Evolutionary conservation across 768 basidiomycete genomes (phyloP).

Genomic region (Podaxis sp.): DNA sequence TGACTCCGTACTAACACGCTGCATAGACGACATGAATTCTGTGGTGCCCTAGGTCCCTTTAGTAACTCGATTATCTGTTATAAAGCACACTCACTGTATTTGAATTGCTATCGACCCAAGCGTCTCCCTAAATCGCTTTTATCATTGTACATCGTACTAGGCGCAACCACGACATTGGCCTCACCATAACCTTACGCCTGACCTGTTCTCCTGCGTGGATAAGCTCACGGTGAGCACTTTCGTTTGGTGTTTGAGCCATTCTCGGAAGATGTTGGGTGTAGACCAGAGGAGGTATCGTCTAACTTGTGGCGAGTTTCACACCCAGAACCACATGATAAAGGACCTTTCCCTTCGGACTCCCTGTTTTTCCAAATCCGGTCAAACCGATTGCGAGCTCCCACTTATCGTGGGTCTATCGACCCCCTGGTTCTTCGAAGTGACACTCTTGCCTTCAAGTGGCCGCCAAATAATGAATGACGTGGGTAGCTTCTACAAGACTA

Average conservation of each 20-base stretch:
- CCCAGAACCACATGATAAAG: background rate
- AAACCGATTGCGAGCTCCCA: too few species aligned
- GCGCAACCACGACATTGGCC: background rate
- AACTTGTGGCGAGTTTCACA: background rate
- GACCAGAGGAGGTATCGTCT: background rate
- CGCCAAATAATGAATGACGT: too few species aligned
- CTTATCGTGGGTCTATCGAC: too few species aligned
- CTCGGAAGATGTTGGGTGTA: background rate
- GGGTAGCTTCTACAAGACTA: too few species aligned
- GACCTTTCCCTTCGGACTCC: too few species aligned
- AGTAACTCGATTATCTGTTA: background rate
- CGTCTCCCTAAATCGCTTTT: constrained; percentile 34
- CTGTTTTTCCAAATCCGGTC: too few species aligned
- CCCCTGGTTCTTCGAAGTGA: too few species aligned
- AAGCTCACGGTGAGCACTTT: constrained; percentile 38
- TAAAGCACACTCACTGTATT: constrained; percentile 26
- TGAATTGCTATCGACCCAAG: constrained; percentile 42
- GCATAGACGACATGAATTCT: constrained; percentile 49
- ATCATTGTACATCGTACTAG: background rate
- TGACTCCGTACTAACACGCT: constrained; percentile 32
- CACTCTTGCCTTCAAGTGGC: too few species aligned
- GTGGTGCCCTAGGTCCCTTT: constrained; percentile 30
- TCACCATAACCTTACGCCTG: constrained; percentile 43
- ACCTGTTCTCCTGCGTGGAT: constrained; percentile 41
- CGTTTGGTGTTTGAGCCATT: constrained; percentile 25